These are phyloP conservation scores for Mimosa pudica DNA, from an alignment of 306 rosid genomes.

Conservation along the genomic window DNA sequence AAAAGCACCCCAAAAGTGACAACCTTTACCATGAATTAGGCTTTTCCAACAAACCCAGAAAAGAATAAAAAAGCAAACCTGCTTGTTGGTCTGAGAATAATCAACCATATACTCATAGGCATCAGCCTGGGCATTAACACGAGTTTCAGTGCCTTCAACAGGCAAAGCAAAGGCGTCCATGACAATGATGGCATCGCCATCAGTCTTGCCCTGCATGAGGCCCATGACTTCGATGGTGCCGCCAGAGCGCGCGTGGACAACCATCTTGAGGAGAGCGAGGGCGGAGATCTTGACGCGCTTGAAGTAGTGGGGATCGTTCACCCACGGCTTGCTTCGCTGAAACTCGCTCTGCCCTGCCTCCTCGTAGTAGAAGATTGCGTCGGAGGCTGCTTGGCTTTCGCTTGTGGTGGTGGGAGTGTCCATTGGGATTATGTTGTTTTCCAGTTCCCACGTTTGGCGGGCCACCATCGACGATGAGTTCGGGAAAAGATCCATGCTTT, in stretches of 20 bases:
- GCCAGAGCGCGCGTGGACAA: constrained; percentile 98
- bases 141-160: constrained; percentile 96
- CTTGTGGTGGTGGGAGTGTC: constrained; percentile 58
- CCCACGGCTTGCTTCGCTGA: constrained; percentile 94
- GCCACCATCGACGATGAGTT: constrained; percentile 55
- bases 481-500: constrained; percentile 46
- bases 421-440: constrained; percentile 83
- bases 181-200: constrained; percentile 87
- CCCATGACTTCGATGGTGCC: constrained; percentile 99
- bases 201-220: constrained; percentile 97
- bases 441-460: constrained; percentile 93
- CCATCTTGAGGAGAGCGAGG: constrained; percentile 97
- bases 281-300: constrained; percentile 99
- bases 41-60: too few species aligned
- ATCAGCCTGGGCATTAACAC: constrained; percentile 99
- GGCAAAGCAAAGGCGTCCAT: constrained; percentile 99
- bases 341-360: constrained; percentile 70
- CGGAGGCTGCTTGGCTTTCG: constrained; percentile 57
- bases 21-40: too few species aligned
- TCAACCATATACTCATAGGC: constrained; percentile 98
- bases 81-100: constrained; percentile 95
- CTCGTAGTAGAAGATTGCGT: constrained; percentile 91
- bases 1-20: too few species aligned
- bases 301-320: constrained; percentile 88
- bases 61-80: constrained; percentile 43